Evolutionary conservation across 768 basidiomycete genomes (phyloP), one percentile per base, ranked within the genome.

Genomic region (Leucocoprinus sp.): DNA sequence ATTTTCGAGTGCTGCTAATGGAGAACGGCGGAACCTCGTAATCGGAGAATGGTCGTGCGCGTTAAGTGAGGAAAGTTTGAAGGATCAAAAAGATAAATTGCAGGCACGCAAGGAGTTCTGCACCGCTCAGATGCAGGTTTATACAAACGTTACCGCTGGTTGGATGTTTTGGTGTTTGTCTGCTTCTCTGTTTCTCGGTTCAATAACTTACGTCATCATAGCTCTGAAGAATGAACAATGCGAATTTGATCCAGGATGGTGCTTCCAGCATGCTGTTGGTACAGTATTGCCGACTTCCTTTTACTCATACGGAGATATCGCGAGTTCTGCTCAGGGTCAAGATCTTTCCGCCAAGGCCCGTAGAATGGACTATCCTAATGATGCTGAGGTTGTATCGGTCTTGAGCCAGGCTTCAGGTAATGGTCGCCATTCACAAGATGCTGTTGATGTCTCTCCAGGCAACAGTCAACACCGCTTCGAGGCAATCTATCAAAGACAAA

Each of bases 31-130:
- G 7, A 80, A 80, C 17, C 59, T 93, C 8, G 69, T 92, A n/a
- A 71, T 91, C 2, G 87, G 75, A 18, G 89, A 92, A 57, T 92
- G 81, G 78, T 86, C 83, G n/a, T 86, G 81, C 15, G 83, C 82
- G 0, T 64, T 91, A 50, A 80, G 84, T 43, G 74, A 76, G 2
- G 53, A 75, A 44, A 82, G 83, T 52, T 54, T 82, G 12, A 58
- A 70, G 5, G 59, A 59, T 7, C 78, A 76, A 48, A 26, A 52
- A 2, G 64, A 83, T 54, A 64, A 68, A 11, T 60, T 63, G 21
- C 60, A 57, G 4, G 72, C 76, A n/a, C 64, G 69, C 22, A 64
- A 59, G 43, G 57, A 68, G 2, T 84, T 84, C 52, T 81, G 82
- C 53, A 63, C 62, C 2, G 70, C 65, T 2, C 83, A 85, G 53